These are phyloP conservation scores for Mycosarcoma maydis DNA, from an alignment of 1,284 basidiomycete species.

Conservation along the genomic window DNA sequence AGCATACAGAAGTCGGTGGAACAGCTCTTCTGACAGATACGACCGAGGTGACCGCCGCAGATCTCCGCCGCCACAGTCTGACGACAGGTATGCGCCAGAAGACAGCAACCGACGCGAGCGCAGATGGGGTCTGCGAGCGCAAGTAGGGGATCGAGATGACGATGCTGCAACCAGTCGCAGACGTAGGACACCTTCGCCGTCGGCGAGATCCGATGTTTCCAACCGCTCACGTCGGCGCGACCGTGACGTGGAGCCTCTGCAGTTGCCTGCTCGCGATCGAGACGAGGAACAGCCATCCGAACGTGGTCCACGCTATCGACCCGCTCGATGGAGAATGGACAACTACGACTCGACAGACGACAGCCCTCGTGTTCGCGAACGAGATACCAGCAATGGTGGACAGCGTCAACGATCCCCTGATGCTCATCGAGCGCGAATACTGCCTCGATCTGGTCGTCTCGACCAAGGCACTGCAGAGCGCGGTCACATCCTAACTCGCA, in stretches of 20 bases:
- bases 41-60: conserved; percentile 20
- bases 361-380: background rate
- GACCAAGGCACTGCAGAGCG: conserved; percentile 17
- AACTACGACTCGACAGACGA: conserved; percentile 4
- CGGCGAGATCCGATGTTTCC: conserved; percentile 24
- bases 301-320: conserved; percentile 16
- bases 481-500: conserved; percentile 31
- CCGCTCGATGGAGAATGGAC: conserved; percentile 32
- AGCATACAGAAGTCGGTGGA: conserved; percentile 1
- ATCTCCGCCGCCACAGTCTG: conserved; percentile 6
- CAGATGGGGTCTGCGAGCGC: conserved; percentile 16
- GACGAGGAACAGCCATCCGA: conserved; percentile 7
- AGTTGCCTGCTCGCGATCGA: conserved; percentile 3
- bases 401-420: conserved; percentile 11
- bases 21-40: conserved; percentile 6
- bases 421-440: conserved; percentile 14
- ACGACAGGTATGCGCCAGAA: conserved; percentile 4
- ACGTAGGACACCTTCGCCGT: conserved; percentile 24
- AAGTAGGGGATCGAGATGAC: conserved; percentile 8
- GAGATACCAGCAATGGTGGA: background rate
- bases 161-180: conserved; percentile 4
- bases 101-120: conserved; percentile 3
- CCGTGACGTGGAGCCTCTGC: conserved; percentile 5
- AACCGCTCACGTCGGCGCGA: conserved; percentile 14
- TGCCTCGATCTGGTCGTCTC: conserved; percentile 2